Conservation (phyloP, 495 filamentous ascomycete genomes). For the Usnea hakonensis region DNA sequence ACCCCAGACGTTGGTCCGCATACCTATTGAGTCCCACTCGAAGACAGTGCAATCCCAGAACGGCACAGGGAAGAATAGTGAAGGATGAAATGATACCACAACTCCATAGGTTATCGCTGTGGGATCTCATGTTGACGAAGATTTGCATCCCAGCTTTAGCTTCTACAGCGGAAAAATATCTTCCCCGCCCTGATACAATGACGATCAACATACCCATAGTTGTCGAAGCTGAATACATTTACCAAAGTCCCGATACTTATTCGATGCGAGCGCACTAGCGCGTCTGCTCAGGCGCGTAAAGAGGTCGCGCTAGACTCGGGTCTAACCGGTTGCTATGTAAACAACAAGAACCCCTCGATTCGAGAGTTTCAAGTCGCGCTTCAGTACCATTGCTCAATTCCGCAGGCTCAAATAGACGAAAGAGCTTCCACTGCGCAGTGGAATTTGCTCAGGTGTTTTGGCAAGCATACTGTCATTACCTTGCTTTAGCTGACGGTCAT, state of each 20-base stretch:
- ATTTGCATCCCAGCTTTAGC: neutral
- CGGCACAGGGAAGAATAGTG: conserved; percentile 4
- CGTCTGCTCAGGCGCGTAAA: conserved; percentile 11
- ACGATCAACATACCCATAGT: neutral
- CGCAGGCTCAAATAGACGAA: neutral
- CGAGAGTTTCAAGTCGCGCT: neutral
- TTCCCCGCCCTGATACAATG: neutral
- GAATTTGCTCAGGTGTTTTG: neutral
- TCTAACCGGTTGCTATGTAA: conserved; percentile 25
- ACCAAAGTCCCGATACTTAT: too few species aligned
- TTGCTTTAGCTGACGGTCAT: conserved; percentile 20
- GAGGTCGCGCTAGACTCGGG: conserved; percentile 14
- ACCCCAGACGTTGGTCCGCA: conserved; percentile 74
- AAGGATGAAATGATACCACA: conserved; percentile 2
- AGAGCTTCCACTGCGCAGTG: neutral
- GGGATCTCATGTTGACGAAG: neutral
- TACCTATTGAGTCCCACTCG: conserved; percentile 52
- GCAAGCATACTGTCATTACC: neutral
- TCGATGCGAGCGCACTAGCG: neutral
- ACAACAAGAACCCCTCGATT: conserved; percentile 11
- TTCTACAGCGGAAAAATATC: neutral
- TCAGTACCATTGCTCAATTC: neutral
- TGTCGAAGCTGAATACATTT: neutral
- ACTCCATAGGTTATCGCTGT: neutral
- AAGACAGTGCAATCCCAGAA: conserved; percentile 10